Percentiles rank a stretch among this genome's conserved stretches.
Evolutionary conservation across 129 eudicot genomes (phyloP).

Genomic region (Kitagawia praeruptora): DNA sequence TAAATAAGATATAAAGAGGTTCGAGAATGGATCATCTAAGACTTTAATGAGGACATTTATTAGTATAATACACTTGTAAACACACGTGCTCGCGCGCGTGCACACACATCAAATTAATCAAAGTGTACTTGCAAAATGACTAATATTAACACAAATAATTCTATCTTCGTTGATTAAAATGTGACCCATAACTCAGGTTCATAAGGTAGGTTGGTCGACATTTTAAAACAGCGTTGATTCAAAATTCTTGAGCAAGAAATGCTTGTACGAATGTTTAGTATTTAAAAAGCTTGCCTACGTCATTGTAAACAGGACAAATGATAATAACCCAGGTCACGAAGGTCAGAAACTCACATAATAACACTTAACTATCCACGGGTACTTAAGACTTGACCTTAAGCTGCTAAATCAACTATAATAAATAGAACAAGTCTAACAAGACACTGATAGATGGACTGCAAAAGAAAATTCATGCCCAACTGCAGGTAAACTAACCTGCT

Average conservation of each 20-base stretch:
- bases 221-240: background rate
- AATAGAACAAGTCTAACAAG: background rate
- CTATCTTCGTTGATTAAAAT: background rate
- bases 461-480: background rate
- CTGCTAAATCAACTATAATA: background rate
- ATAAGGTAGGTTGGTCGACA: background rate
- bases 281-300: background rate
- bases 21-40: background rate
- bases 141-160: background rate
- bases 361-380: background rate
- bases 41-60: background rate
- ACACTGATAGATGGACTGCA: background rate
- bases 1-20: background rate
- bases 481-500: slow-evolving; percentile 55
- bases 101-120: background rate
- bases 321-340: background rate
- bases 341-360: background rate
- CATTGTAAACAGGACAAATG: background rate
- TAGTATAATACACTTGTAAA: background rate
- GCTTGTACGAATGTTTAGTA: background rate
- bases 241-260: background rate
- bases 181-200: slow-evolving; percentile 2
- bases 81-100: background rate
- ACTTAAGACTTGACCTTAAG: background rate
- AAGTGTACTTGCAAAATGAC: background rate